phyloP scores from a whole-genome alignment of 2,329 filamentous ascomycete species.

The Arthrinium phaeospermum region DNA sequence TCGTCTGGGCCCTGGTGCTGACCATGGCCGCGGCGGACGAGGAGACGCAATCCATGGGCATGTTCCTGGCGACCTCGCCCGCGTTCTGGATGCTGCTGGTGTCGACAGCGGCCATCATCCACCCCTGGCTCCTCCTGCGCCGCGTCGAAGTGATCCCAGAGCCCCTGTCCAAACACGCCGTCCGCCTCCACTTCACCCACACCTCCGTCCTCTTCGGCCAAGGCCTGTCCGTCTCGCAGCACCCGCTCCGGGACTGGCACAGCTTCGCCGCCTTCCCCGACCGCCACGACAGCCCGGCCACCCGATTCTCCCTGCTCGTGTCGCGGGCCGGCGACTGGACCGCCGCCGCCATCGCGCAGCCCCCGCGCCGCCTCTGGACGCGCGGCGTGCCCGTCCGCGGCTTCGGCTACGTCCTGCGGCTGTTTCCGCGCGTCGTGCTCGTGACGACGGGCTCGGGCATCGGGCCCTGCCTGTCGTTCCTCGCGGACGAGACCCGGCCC shows the following conservation, averaged over 20 bases:
- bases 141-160: conserved; percentile 61
- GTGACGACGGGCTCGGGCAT: conserved; percentile 70
- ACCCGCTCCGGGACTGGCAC: conserved; percentile 65
- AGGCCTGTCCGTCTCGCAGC: conserved; percentile 57
- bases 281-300: conserved; percentile 30
- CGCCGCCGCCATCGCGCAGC: conserved; percentile 55
- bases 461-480: conserved; percentile 63
- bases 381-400: conserved; percentile 64
- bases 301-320: conserved; percentile 62
- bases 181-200: conserved; percentile 64
- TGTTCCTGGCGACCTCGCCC: conserved; percentile 46
- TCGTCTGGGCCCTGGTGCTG: conserved; percentile 49
- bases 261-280: conserved; percentile 66
- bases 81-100: conserved; percentile 63
- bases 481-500: conserved; percentile 45
- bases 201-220: conserved; percentile 52
- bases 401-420: conserved; percentile 60
- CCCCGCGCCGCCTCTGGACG: conserved; percentile 62
- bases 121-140: conserved; percentile 68
- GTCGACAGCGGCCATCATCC: conserved; percentile 60
- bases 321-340: conserved; percentile 73
- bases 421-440: conserved; percentile 63
- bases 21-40: conserved; percentile 37
- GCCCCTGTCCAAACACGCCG: conserved; percentile 64
- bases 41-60: conserved; percentile 33